Base-by-base conservation (phyloP, 2,329 filamentous ascomycete species). In the Fusarium metavorans region DNA sequence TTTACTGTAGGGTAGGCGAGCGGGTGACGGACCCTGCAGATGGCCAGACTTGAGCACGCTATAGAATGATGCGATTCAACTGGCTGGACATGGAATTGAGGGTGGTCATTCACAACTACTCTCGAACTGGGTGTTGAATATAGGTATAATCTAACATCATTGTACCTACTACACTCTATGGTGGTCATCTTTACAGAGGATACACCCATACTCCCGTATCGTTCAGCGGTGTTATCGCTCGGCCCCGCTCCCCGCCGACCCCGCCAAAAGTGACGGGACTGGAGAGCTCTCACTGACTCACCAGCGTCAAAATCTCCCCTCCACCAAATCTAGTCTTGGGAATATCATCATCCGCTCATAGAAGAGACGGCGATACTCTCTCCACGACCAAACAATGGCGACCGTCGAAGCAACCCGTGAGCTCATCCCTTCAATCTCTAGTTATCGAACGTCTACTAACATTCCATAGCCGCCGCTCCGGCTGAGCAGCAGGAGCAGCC, bases 211-310 rank as follows among this genome's bases (percentile, higher is more conserved):
- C n/a, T 32, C 48, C 48, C 18, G 18, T 54, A 54, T 54, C 11
- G 48, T 20, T 54, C 48, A 20, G 25, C 11, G 27, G 18, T 54
- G 48, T 54, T 54, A 54, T 32, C 48, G 18, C 18, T 54, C 72
- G 62, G 76, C 76, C 76, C 76, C 76, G 64, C 73, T 76, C 70
- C 63, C 66, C 67, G 66, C 68, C 59, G 62, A 73, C 77, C 76
- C 77, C 77, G 75, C 77, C 72, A 78, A 72, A 77, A 56, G 7
- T 64, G 65, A 64, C 20, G 43, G 43, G 52, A 39, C 20, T 57
- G 59, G 23, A 60, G 56, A 34, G 34, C 23, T n/a, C 20, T 32
- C 56, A 37, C 59, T 74, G 72, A 78, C 74, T 78, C 76, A 78
- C 73, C 71, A 64, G 41, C 66, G 45, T 71, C 56, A 52, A 78